phyloP scores from a whole-genome alignment of 805 yeast genomes.

The Candida takata region DNA sequence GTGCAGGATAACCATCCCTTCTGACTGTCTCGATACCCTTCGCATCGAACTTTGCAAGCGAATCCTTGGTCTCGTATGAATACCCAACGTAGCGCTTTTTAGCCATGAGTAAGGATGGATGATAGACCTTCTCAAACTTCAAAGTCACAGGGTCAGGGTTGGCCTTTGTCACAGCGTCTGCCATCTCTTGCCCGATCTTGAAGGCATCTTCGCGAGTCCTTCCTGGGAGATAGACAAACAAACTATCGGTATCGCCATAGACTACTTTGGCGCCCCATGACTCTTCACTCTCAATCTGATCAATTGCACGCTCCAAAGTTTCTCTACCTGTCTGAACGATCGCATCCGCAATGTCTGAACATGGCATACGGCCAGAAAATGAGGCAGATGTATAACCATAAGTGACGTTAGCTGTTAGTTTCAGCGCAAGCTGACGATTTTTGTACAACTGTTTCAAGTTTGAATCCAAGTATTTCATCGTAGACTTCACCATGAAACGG shows the following conservation, averaged over 20 bases:
- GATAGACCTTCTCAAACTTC: constrained; percentile 89
- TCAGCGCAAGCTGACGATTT: constrained; percentile 79
- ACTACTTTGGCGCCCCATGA: constrained; percentile 88
- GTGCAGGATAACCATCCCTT: constrained; percentile 92
- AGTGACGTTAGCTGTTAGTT: constrained; percentile 88
- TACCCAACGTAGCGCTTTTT: constrained; percentile 92
- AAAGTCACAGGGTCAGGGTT: constrained; percentile 79
- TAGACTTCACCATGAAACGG: constrained; percentile 68
- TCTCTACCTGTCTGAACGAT: constrained; percentile 91
- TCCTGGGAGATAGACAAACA: constrained; percentile 88
- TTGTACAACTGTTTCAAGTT: constrained; percentile 52
- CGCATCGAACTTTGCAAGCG: constrained; percentile 74
- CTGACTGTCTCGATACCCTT: constrained; percentile 95
- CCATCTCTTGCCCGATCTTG: constrained; percentile 62
- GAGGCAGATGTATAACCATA: constrained; percentile 95
- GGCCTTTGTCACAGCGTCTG: constrained; percentile 48
- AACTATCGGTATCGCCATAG: constrained; percentile 94
- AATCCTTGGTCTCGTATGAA: constrained; percentile 50
- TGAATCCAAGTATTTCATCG: constrained; percentile 52
- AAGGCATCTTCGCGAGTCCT: constrained; percentile 73
- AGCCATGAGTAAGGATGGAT: constrained; percentile 73
- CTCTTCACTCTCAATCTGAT: constrained; percentile 49
- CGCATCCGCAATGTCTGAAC: constrained; percentile 90
- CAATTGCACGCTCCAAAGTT: constrained; percentile 64
- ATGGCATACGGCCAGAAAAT: constrained; percentile 95